Base-by-base conservation (phyloP, 176 grass and related monocot species). In the Chrysopogon serrulatus region DNA sequence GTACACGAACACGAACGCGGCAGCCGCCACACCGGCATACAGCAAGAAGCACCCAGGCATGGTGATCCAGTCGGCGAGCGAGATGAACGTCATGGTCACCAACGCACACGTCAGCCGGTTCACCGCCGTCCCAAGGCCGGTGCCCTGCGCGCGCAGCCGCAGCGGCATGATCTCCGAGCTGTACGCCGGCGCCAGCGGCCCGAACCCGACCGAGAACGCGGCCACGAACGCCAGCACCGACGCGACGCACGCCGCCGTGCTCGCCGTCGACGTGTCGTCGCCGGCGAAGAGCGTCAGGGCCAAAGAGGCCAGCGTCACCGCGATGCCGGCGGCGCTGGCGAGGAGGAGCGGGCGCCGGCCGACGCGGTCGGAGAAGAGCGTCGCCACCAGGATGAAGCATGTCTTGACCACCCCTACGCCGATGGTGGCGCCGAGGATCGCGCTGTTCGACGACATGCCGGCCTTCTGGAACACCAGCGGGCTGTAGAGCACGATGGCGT, bases 191-290 rank as follows among this genome's bases (percentile, higher is more conserved):
- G 47, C 33, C 17, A 86, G 45, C 28, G 90, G 83, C 8, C 90
- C 90, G 6, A 92, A 41, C 27, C 90, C 90, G 4, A 84, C 66
- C 0, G 90, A 92, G 78, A 89, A 92, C 37, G 77, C 77, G 32
- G 67, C 84, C 18, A 92, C 87, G 71, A 70, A 86, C 0, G 68
- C 73, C 33, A 89, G 32, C 36, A 84, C 83, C 5, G 73, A 27
- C 12, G 68, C 56, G 1, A 89, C 71, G 81, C 90, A 80, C 45
- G 34, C 60, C 6, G 64, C 35, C 24, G 28, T 64, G 28, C 27
- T 7, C 2, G 0, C 27, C 13, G 47, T 17, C 3, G 45, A 17
- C 45, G 15, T 19, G 49, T 11, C 10, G 34, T 0, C 3, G 23
- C 10, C 67, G 23, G 1, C 39, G 68, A 37, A 41, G 1, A 84